Evolutionary conservation across 2,329 filamentous ascomycete species (phyloP), one percentile per base, ranked within the genome.

Genomic region (Alternaria incomplexa): DNA sequence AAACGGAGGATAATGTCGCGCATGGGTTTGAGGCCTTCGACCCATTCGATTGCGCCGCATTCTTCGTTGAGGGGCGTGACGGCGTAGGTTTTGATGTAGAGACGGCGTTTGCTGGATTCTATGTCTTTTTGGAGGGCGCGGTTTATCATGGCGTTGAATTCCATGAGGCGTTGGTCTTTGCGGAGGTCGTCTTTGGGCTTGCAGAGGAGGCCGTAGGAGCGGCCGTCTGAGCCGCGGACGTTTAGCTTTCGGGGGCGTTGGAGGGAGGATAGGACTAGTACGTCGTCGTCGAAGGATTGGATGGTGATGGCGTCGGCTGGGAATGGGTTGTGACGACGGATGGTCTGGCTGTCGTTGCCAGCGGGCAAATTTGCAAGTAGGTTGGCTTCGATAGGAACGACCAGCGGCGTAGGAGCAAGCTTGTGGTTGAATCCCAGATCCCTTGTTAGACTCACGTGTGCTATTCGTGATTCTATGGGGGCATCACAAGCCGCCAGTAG

Each of bases 91-190:
- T 94, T 93, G 80, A 99, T 97, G 58, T 80, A 79, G 58, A 99
- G 86, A 68, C 96, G 92, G 15, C 96, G 89, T 77, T 93, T 91
- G 79, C 92, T 96, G 15, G 93, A 92, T 76, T 97, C 94, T 3
- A 94, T 90, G 73, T 98, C 94, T 65, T 92, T 90, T 77, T 97
- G 97, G 60, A 99, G 82, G 3, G 95, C 93, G 62, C 96, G 88
- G 78, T 99, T 99, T 83, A 99, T 98, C 88, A 98, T 96, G 48
- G 91, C 90, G 78, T 98, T 99, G 84, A 99, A 99, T 77, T 99
- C 96, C 94, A 99, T 99, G 20, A 99, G 89, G 55, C 96, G 93
- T 79, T 98, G 95, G 74, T 99, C 96, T 69, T 97, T 99, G 54
- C 96, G 91, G 23, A 99, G 87, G 78, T 99, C 96, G 77, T 99